phyloP scores from a whole-genome alignment of 2,329 filamentous ascomycete species.

The Fusarium pilosicola region DNA sequence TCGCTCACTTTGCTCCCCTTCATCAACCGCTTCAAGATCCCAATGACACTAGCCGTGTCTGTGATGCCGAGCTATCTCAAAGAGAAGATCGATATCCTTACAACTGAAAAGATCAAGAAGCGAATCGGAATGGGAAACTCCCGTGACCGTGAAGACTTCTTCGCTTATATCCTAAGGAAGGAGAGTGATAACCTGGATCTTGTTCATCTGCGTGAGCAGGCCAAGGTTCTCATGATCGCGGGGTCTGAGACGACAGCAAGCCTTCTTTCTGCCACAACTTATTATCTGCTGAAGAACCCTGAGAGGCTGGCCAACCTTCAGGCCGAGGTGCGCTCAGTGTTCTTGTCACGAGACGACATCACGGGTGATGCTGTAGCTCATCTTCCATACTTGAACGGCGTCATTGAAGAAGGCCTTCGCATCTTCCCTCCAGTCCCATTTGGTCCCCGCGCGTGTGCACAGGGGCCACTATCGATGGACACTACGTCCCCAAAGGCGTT shows the following conservation, averaged over 20 bases:
- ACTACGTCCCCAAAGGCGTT: constrained; percentile 15
- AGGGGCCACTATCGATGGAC: constrained; percentile 13
- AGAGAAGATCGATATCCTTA: not conserved
- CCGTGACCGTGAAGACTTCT: constrained; percentile 15
- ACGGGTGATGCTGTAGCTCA: constrained; percentile 2
- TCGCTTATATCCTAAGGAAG: constrained; percentile 11
- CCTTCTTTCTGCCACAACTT: not conserved
- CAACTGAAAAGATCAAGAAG: constrained; percentile 2
- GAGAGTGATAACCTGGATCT: not conserved
- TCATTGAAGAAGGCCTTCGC: constrained; percentile 26
- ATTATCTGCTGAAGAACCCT: constrained; percentile 7
- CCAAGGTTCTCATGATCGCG: constrained; percentile 20
- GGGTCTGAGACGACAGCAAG: constrained; percentile 26
- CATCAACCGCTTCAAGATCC: constrained; percentile 8
- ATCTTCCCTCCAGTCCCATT: constrained; percentile 13
- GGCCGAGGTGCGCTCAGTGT: constrained; percentile 5
- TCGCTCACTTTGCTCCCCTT: not conserved
- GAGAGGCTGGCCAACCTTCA: not conserved
- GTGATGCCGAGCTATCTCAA: constrained; percentile 3
- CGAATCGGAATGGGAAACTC: constrained; percentile 3
- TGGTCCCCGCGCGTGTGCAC: constrained; percentile 8
- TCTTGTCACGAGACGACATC: constrained; percentile 5
- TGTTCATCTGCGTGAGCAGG: constrained; percentile 18
- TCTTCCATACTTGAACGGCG: constrained; percentile 12
- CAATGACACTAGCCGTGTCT: not conserved